Evolutionary conservation across 495 filamentous ascomycete genomes (phyloP).

Genomic region (Letharia columbiana): DNA sequence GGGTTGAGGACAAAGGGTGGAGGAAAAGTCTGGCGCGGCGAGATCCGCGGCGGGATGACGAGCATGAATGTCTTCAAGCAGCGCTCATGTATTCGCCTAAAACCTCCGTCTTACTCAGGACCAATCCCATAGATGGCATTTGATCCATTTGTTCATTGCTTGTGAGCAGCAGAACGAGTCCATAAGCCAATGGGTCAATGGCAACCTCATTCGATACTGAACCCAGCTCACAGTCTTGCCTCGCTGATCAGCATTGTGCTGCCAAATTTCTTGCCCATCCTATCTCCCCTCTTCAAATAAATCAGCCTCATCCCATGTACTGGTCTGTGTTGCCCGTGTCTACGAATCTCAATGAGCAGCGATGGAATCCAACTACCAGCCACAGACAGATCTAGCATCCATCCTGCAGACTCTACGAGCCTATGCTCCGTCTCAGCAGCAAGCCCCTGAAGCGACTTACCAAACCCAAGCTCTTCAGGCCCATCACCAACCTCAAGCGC

Average conservation of each 20-base stretch:
- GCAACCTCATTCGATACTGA: neutral
- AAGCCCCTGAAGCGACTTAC: neutral
- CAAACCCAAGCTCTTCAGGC: neutral
- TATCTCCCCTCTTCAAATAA: no score
- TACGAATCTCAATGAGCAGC: neutral
- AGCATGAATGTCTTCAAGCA: neutral
- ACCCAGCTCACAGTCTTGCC: neutral
- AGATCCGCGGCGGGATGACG: constrained; percentile 2
- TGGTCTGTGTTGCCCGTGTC: neutral
- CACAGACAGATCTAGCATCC: constrained; percentile 42
- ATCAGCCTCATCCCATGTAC: no score
- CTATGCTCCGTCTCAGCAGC: constrained; percentile 29
- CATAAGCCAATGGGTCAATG: neutral
- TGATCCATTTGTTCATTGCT: neutral
- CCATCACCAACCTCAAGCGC: neutral
- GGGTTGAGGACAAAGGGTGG: constrained; percentile 12
- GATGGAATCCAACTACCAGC: constrained; percentile 24
- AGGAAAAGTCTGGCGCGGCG: constrained; percentile 11
- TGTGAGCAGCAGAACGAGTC: neutral
- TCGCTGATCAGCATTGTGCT: neutral
- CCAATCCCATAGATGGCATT: neutral
- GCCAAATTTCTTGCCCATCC: no score
- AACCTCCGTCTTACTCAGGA: neutral
- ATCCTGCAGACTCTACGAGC: constrained; percentile 45
- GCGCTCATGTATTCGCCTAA: neutral